Evolutionary conservation across 768 basidiomycete species (phyloP).

Genomic region (Multifurca ochricompacta): DNA sequence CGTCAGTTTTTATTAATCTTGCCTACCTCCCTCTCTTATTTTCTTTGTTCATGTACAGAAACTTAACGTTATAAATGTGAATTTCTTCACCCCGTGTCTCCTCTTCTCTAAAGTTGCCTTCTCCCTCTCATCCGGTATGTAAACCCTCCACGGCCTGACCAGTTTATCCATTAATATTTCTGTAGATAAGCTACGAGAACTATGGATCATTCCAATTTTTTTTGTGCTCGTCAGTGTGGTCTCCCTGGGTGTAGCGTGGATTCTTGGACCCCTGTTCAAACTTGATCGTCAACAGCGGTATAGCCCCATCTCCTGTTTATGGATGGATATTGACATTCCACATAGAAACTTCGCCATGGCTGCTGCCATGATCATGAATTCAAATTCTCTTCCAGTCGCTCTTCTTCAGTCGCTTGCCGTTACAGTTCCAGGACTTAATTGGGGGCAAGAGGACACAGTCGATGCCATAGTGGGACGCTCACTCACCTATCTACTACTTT

Average conservation of each 20-base stretch:
- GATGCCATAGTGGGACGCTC: constrained; percentile 90
- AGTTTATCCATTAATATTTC: neutral
- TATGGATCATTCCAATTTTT: constrained; percentile 83
- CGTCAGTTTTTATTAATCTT: too few species aligned
- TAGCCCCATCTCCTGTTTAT: constrained; percentile 20
- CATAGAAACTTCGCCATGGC: constrained; percentile 73
- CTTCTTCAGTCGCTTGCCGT: constrained; percentile 86
- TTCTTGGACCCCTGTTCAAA: constrained; percentile 53
- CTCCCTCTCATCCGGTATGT: constrained; percentile 59
- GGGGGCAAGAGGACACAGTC: constrained; percentile 72
- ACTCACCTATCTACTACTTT: constrained; percentile 82
- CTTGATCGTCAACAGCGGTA: constrained; percentile 74
- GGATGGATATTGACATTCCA: neutral
- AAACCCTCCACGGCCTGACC: too few species aligned
- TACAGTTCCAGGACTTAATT: constrained; percentile 75
- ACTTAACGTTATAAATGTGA: constrained; percentile 77
- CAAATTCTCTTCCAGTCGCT: constrained; percentile 91
- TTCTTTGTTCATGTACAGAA: too few species aligned
- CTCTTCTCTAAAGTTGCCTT: constrained; percentile 95
- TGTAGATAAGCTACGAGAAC: constrained; percentile 63
- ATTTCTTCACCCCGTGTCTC: constrained; percentile 81
- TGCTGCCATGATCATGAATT: constrained; percentile 87
- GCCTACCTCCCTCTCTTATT: too few species aligned
- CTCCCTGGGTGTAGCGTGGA: constrained; percentile 62
- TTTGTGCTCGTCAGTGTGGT: constrained; percentile 69